Base-by-base conservation (phyloP, 768 basidiomycete genomes). In the Leucogyrophana mollusca region DNA sequence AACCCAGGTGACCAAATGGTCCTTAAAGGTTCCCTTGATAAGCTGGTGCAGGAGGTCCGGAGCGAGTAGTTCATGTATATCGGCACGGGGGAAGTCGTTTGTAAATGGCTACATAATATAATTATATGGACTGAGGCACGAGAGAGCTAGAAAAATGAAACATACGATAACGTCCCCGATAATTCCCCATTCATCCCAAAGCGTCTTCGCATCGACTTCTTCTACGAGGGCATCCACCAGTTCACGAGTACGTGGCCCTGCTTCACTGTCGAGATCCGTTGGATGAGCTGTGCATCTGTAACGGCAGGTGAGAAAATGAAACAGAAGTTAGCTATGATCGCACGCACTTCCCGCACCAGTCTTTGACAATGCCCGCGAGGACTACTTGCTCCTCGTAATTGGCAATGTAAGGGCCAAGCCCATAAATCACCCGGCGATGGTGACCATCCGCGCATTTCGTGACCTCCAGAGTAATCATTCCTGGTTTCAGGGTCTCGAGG, bases 311-410 rank as follows among this genome's bases (percentile, higher is more conserved):
- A 53, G 4, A 37, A 39, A 14, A 47, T 46, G 39, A 53, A 47
- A 23, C 40, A 30, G 18, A 22, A 10, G 34, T 52, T 14, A 10
- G 14, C n/a, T 48, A 40, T 16, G 39, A 16, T 18, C 43, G 43
- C 24, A 38, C 52, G 8, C 49, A 71, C 70, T 52, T 53, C 11
- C 63, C 45, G 51, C 71, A 73, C 70, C 69, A 73, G 1, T 56
- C 57, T 36, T 65, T 62, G 1, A 72, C 59, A 33, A 69, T 53
- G 23, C 67, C 58, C 2, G 64, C 56, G 0, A 71, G 46, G 2
- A 65, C 40, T 1, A 50, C 59, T 47, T 73, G 72, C 43, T 74
- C 70, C 0, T 66, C 70, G 39, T 74, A 73, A 46, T 74, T 65
- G 0, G 67, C 68, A 48, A 74, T 72, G 34, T 68, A 69, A 1